Evolutionary conservation across 164 flowering plant genomes (phyloP).

Genomic region (Macadamia tetraphylla): DNA sequence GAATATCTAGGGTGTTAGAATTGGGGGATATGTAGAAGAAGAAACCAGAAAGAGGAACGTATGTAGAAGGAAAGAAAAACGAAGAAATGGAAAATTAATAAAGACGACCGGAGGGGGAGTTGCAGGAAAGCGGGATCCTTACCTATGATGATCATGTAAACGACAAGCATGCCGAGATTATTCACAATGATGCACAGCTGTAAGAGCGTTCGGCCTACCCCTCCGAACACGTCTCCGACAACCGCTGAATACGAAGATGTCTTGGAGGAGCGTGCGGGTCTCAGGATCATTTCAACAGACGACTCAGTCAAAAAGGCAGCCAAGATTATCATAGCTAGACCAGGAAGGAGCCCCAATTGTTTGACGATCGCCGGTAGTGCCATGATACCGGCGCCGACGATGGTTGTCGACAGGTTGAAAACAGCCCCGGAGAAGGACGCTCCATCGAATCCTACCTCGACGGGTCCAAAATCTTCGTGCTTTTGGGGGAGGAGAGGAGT

Average conservation of each 20-base stretch:
- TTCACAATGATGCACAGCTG: conserved; percentile 58
- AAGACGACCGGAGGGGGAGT: neutral
- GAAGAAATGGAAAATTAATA: neutral
- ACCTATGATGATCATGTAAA: conserved; percentile 92
- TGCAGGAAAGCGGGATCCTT: neutral
- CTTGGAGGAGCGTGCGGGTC: conserved; percentile 47
- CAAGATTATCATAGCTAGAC: conserved; percentile 42
- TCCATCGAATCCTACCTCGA: conserved; percentile 37
- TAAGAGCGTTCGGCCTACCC: conserved; percentile 38
- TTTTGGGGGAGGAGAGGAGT: conserved; percentile 46
- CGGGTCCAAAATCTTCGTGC: conserved; percentile 15
- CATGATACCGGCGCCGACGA: conserved; percentile 85
- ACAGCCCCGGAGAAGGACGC: conserved; percentile 83
- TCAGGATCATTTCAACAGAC: conserved; percentile 53
- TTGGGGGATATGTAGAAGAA: too few relatives aligned
- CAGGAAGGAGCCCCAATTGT: conserved; percentile 59
- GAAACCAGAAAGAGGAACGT: too few relatives aligned
- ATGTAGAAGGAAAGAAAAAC: neutral
- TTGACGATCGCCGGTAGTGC: conserved; percentile 67
- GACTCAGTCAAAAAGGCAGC: conserved; percentile 45
- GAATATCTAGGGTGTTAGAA: too few relatives aligned
- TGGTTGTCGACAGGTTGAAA: conserved; percentile 73
- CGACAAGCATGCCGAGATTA: conserved; percentile 68
- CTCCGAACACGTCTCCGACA: conserved; percentile 57
- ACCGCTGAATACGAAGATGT: conserved; percentile 46